phyloP scores from a whole-genome alignment of 805 yeast genomes.

The Metschnikowia aberdeeniae region DNA sequence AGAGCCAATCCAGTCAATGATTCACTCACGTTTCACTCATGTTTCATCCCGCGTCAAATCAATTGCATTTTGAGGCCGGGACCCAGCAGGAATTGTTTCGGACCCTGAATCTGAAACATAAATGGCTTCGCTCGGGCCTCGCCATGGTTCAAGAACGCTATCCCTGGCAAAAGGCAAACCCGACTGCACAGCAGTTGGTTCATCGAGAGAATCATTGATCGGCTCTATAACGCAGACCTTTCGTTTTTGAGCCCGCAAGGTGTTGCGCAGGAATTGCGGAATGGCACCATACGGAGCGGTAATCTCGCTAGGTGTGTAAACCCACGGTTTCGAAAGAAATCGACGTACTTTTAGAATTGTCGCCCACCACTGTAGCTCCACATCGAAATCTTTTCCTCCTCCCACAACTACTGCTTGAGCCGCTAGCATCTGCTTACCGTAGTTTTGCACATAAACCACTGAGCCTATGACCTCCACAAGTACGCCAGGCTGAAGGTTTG shows the following conservation, averaged over 20 bases:
- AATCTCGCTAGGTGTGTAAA: constrained; percentile 8
- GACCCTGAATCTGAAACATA: too few relatives aligned
- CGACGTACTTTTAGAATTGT: constrained; percentile 20
- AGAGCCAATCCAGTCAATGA: not conserved
- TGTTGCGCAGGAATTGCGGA: constrained; percentile 70
- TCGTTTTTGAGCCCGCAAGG: constrained; percentile 73
- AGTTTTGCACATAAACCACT: constrained; percentile 9
- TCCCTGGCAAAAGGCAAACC: not conserved
- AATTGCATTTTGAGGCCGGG: too few relatives aligned
- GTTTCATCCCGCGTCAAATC: too few relatives aligned
- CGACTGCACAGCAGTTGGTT: not conserved
- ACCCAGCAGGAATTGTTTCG: too few relatives aligned
- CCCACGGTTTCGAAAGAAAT: constrained; percentile 27
- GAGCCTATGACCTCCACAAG: constrained; percentile 25
- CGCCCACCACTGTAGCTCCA: constrained; percentile 30
- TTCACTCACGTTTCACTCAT: too few relatives aligned
- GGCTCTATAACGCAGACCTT: constrained; percentile 45
- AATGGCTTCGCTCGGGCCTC: too few relatives aligned
- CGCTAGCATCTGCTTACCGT: constrained; percentile 8
- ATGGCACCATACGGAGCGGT: not conserved
- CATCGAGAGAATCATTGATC: not conserved
- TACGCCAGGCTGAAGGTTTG: constrained; percentile 19
- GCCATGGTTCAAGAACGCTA: not conserved
- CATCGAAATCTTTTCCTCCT: constrained; percentile 14
- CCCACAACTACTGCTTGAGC: constrained; percentile 16